Base-by-base conservation (phyloP, 2,329 filamentous ascomycete species). In the Triangularia verruculosa region DNA sequence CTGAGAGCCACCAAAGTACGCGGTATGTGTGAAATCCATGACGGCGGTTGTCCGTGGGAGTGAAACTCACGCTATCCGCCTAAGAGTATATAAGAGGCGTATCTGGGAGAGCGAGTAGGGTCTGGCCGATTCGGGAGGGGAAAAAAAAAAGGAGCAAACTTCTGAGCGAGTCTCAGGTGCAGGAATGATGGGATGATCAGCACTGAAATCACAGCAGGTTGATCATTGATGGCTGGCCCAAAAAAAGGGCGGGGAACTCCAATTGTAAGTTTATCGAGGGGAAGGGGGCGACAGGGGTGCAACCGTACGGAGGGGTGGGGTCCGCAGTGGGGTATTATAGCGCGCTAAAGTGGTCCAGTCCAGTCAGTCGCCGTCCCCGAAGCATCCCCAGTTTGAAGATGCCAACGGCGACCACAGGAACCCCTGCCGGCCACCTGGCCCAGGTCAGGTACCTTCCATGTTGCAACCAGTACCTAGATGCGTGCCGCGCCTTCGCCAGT, bases 11-110 rank as follows among this genome's bases (percentile, higher is more conserved):
- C 78, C 68, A 69, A 78, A 82, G 73, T 83, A 86, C 54, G 78
- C 74, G 67, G 78, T 75, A 28, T 54, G 51, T 55, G 80, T 77
- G 74, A 82, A 86, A 72, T 86, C 82, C 83, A 86, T 86, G 60
- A 64, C 61, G 64, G 27, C 43, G 43, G 28, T n/a, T n/a, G 47
- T 30, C 12, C 47, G 57, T 25, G n/a, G 11, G 30, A 58, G 13
- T 39, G 25, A 22, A 13, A 1, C 17, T 20, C n/a, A 47, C 39
- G 17, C 39, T 47, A 47, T 47, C 39, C 17, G 39, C 39, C 11
- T 47, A 8, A n/a, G 24, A 20, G 22, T 54, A 17, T 25, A 27
- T 54, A 54, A 54, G 9, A 53, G 17, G 12, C 15, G 56, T 58
- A 17, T 58, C 56, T 39, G 32, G 20, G 22, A 43, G 30, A 47